Base-by-base conservation (phyloP, 768 basidiomycete species). In the Lepiota subincarnata region DNA sequence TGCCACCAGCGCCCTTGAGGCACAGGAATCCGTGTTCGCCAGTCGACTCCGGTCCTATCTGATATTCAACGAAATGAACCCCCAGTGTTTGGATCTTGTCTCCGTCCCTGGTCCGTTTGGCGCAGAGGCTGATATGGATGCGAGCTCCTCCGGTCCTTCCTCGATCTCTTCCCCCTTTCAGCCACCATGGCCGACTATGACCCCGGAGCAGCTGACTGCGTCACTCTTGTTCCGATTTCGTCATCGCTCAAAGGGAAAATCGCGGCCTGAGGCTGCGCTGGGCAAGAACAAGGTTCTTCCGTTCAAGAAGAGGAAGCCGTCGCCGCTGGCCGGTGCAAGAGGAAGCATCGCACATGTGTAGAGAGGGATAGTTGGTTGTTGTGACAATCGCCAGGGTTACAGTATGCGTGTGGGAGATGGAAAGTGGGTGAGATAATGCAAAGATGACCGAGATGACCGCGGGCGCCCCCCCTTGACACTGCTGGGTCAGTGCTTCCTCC, bases 21-120 rank as follows among this genome's bases (percentile, higher is more conserved):
- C 45, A 12, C 53, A 54, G 31, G 53, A 54, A 16, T 31, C 45
- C 8, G 4, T 54, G 10, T 22, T 54, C 7, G 35, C 48, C 28
- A 47, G 45, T 16, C 53, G 53, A 0, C 46, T 54, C 14, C 45
- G 53, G 39, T 54, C 53, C 1, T 53, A 53, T 46, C 52, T 53
- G 36, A 31, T 46, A 2, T 39, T 39, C 22, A 45, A 46, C 36
- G 52, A 46, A n/a, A 46, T 53, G 26, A 53, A 45, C n/a, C 35
- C 52, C 4, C 44, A 39, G 7, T 53, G 44, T 34, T 22, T 53
- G 44, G 52, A 53, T 18, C 10, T 53, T 16, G 39, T 43, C 1
- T 34, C 51, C 2, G n/a, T 53, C 6, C 20, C 16, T 3, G 11
- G 26, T 28, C 44, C 52, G 4, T 19, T 20, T 0, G 6, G 4